Percentiles rank a stretch among this genome's conserved stretches.
phyloP scores from a whole-genome alignment of 805 yeast species.

The Brettanomyces anomalus region DNA sequence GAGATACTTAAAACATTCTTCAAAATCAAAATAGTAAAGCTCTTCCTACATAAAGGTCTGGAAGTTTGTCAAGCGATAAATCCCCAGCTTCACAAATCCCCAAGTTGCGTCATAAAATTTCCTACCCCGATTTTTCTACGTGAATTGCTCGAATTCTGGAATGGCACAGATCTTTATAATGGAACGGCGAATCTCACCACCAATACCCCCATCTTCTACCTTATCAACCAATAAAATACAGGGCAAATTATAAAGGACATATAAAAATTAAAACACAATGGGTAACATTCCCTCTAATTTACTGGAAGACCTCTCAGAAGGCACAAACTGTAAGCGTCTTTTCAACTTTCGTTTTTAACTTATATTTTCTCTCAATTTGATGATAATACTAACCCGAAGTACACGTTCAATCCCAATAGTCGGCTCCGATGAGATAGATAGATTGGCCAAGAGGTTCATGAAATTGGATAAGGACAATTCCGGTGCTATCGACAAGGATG shows the following conservation, averaged over 20 bases:
- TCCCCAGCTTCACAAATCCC: too few relatives aligned
- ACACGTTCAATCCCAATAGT: constrained; percentile 29
- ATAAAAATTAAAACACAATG: constrained; percentile 12
- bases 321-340: constrained; percentile 61
- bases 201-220: too few relatives aligned
- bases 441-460: constrained; percentile 88
- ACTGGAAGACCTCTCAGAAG: constrained; percentile 66
- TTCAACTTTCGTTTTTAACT: not conserved
- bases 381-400: constrained; percentile 1
- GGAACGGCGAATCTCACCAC: too few relatives aligned
- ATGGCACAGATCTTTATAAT: not conserved
- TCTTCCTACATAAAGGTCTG: too few relatives aligned
- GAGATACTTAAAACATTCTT: too few relatives aligned
- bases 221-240: too few relatives aligned
- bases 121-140: not conserved
- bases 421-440: constrained; percentile 83
- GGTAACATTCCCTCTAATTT: constrained; percentile 31
- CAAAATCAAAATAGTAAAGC: too few relatives aligned
- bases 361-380: too few relatives aligned
- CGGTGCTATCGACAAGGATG: constrained; percentile 86
- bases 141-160: not conserved
- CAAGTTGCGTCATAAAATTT: too few relatives aligned
- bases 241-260: too few relatives aligned
- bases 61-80: too few relatives aligned
- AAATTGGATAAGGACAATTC: constrained; percentile 88